phyloP scores from a whole-genome alignment of 2,329 filamentous ascomycete species.

The Biscogniauxia sp. region DNA sequence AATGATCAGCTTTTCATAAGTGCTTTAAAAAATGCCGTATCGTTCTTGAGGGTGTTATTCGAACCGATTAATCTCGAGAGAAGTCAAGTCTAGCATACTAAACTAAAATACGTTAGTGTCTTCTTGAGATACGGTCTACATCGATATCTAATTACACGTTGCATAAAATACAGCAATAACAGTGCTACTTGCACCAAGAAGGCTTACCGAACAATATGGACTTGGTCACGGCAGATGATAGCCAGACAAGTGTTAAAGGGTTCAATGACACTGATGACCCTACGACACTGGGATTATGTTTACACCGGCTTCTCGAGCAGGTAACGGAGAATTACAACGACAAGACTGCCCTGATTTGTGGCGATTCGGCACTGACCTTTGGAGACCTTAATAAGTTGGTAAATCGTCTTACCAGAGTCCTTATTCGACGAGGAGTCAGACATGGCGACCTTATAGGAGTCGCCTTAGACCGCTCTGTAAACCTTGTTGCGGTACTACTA shows the following conservation, averaged over 20 bases:
- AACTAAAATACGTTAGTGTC: too few species aligned
- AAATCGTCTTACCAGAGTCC: constrained; percentile 21
- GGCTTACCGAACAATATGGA: constrained; percentile 8
- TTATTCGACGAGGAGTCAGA: constrained; percentile 17
- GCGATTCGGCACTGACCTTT: constrained; percentile 17
- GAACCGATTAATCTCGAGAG: too few species aligned
- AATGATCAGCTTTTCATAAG: too few species aligned
- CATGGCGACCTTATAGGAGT: constrained; percentile 28
- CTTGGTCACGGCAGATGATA: constrained; percentile 3
- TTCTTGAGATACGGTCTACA: not conserved
- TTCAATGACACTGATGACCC: constrained; percentile 6
- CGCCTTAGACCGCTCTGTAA: constrained; percentile 25
- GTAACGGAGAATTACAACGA: constrained; percentile 9
- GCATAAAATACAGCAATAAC: not conserved
- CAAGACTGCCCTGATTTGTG: constrained; percentile 22
- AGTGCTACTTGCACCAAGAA: not conserved
- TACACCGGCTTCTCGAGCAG: constrained; percentile 21
- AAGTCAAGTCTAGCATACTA: too few species aligned
- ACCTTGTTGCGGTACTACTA: constrained; percentile 25
- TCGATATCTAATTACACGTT: too few species aligned
- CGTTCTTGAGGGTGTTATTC: too few species aligned
- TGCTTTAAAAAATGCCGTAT: too few species aligned
- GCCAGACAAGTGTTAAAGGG: constrained; percentile 1
- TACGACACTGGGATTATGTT: constrained; percentile 3
- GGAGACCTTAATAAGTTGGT: constrained; percentile 20